Evolutionary conservation across 495 filamentous ascomycete species (phyloP), one percentile per base, ranked within the genome.

Genomic region (Baudoinia panamericana): DNA sequence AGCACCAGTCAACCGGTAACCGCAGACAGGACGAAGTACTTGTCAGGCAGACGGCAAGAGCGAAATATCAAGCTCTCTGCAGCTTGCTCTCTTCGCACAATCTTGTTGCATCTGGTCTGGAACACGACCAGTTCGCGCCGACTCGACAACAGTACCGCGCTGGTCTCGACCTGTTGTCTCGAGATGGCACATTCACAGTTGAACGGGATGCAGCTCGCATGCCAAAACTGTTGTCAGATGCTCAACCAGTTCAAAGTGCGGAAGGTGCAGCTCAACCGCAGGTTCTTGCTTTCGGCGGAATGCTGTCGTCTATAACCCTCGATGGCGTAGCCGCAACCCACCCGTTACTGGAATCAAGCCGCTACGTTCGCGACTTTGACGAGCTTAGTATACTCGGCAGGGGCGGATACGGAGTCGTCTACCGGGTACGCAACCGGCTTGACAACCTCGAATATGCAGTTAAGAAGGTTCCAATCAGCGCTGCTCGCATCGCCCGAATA

Each of bases 351-450:
- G 39, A 30, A 19, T 29, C 37, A 9, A 30, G 26, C 11, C 37
- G 26, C 13, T 40, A 40, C 23, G 8, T n/a, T 8, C 18, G 35
- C 3, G 35, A 37, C 13, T 65, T 61, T 33, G 48, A 52, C 12
- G 45, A 64, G 34, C 16, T 58, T 6, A 35, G 32, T 28, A 30
- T 56, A 1, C 39, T 69, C 2, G 65, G 64, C 20, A 61, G 56
- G 45, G 65, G 65, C 16, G 65, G 64, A 0, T 66, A 59, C 41
- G 65, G 65, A 4, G 41, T 53, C 15, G 65, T 69, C 25, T 67
- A 53, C 43, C 55, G 52, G 21, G 65, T 54, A 0, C 25, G 33
- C 13, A 50, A 67, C 39, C 45, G 43, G 6, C 46, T 69, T 3
- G 64, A 67, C 40, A 41, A 50, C 0, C 39, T 39, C 1, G 41